Base-by-base conservation (phyloP, 495 filamentous ascomycete species). In the Aspergillus conjunctus region DNA sequence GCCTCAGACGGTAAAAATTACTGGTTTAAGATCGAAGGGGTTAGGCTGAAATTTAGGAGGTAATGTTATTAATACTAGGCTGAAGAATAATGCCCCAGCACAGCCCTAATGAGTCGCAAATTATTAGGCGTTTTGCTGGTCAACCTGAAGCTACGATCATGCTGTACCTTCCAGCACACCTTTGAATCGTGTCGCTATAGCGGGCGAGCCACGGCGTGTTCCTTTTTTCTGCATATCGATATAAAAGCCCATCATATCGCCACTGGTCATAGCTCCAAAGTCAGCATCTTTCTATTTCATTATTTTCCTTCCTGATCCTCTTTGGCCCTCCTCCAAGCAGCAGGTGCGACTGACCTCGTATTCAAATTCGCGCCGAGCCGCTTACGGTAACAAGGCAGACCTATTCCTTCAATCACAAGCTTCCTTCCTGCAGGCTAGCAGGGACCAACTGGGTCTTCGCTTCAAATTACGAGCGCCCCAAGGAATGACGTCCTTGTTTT, bases 371-470 rank as follows among this genome's bases (percentile, higher is more conserved):
- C 22, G 54, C 61, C 61, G 51, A 62, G 65, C 46, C 65, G 53
- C 58, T 60, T 64, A 52, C 49, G 52, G 58, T 57, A 54, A 62
- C 58, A 67, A 60, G 61, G 61, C 65, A 60, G 61, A 41, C 54
- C 33, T n/a, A 57, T 55, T 56, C 55, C 41, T 59, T 45, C 57
- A 57, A 62, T 62, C 58, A 60, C 49, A 54, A 41, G 51, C 52
- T 48, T 43, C 51, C 14, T 15, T 51, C 4, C 14, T 15, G 26
- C 30, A 20, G 22, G 33, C 54, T 56, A 56, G 43, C 43, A 32
- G 32, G 22, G 15, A 10, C 30, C 11, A 20, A 31, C 21, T 21
- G n/a, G 43, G 46, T 12, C 20, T 43, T 20, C 21, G 48, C 21
- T 34, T 53, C 34, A 32, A 31, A 53, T 39, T 50, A 51, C 46